Percentiles rank a stretch among this genome's conserved stretches.
phyloP scores from a whole-genome alignment of 495 filamentous ascomycete genomes.

The Aspergillus steynii region DNA sequence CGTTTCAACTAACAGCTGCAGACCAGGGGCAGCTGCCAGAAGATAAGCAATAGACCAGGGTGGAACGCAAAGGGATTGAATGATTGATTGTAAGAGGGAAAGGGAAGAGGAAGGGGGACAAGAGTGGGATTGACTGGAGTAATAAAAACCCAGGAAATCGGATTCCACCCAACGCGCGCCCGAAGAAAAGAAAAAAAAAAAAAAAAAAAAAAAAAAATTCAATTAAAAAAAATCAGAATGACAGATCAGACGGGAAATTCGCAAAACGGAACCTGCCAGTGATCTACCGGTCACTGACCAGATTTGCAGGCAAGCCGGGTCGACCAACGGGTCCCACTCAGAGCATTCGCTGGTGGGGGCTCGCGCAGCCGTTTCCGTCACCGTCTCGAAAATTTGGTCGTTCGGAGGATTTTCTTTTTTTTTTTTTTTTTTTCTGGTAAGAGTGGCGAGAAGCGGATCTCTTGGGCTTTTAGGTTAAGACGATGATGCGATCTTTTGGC shows the following conservation, averaged over 20 bases:
- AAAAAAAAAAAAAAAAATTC: constrained; percentile 15
- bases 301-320: constrained; percentile 20
- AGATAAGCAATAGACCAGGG: constrained; percentile 5
- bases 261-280: constrained; percentile 15
- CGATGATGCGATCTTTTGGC: constrained; percentile 22
- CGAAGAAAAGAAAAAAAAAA: constrained; percentile 14
- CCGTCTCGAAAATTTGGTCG: constrained; percentile 7
- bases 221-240: constrained; percentile 20
- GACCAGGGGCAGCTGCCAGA: constrained; percentile 19
- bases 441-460: constrained; percentile 6
- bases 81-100: constrained; percentile 4
- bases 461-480: constrained; percentile 8
- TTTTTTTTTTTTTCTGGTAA: constrained; percentile 6
- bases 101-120: constrained; percentile 12
- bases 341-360: constrained; percentile 14
- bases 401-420: constrained; percentile 7
- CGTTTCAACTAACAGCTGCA: constrained; percentile 24
- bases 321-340: constrained; percentile 21
- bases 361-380: constrained; percentile 28
- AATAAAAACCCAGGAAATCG: constrained; percentile 16
- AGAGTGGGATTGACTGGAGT: constrained; percentile 11
- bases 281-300: constrained; percentile 22
- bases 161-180: constrained; percentile 6
- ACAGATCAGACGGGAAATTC: constrained; percentile 7
- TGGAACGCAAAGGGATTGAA: constrained; percentile 1